Percentiles rank a stretch among this genome's conserved stretches.
These are phyloP conservation scores for Moesziomyces antarcticus DNA, from an alignment of 1,284 basidiomycete genomes.

Conservation along the genomic window DNA sequence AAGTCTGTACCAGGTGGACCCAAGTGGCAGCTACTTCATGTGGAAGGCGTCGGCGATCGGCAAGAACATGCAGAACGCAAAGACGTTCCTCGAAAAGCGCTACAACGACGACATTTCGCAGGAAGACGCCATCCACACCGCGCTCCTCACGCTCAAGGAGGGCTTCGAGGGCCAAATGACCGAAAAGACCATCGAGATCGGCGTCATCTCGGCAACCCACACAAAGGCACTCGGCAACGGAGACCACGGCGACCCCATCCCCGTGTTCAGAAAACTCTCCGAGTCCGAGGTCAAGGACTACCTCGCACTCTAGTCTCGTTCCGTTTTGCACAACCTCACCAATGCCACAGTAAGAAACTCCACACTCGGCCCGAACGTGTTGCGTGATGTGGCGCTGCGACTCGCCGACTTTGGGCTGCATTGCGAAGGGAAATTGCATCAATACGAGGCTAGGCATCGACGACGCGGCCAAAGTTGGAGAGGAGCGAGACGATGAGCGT, in stretches of 20 bases:
- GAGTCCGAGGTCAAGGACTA: conserved; percentile 64
- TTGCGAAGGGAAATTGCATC: not conserved
- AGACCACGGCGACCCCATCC: conserved; percentile 38
- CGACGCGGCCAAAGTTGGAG: conserved; percentile 26
- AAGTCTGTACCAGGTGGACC: conserved; percentile 96
- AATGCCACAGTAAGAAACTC: not conserved
- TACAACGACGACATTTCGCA: conserved; percentile 99
- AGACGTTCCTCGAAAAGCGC: conserved; percentile 96
- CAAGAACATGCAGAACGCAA: conserved; percentile 99
- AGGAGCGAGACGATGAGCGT: conserved; percentile 30
- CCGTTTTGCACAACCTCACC: not conserved
- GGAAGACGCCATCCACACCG: conserved; percentile 99
- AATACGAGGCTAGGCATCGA: conserved; percentile 4
- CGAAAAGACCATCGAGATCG: conserved; percentile 99
- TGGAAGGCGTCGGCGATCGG: conserved; percentile 99
- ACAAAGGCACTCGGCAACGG: conserved; percentile 40
- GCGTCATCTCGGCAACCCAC: conserved; percentile 76
- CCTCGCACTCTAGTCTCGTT: conserved; percentile 26
- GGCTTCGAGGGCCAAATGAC: conserved; percentile 99
- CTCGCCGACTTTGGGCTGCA: too few relatives aligned
- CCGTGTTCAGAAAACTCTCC: conserved; percentile 61
- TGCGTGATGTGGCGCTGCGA: too few relatives aligned
- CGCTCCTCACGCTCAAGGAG: conserved; percentile 97
- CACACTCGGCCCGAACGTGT: not conserved
- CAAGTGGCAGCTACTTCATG: conserved; percentile 90